A percentile compares a stretch with the other conserved stretches of the same genome.
These are phyloP conservation scores for Penicillium concentricum DNA, from an alignment of 2,329 filamentous ascomycete genomes.

Conservation along the genomic window DNA sequence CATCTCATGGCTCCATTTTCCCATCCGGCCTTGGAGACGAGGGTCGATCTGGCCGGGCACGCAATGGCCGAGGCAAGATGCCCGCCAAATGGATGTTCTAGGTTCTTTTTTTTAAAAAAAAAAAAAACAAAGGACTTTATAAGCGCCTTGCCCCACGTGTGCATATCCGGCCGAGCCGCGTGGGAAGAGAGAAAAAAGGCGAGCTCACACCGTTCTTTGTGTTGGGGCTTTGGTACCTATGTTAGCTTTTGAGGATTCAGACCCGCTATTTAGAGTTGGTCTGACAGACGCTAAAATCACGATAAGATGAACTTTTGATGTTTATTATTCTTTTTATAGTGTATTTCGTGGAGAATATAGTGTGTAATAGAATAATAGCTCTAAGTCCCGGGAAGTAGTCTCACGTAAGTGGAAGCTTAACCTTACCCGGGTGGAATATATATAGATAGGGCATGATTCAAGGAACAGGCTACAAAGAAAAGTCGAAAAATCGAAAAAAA, in stretches of 20 bases:
- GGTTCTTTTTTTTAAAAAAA: background rate
- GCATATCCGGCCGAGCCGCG: slow-evolving; percentile 13
- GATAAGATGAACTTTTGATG: slow-evolving; percentile 19
- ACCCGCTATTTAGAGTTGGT: slow-evolving; percentile 26
- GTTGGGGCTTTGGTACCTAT: background rate
- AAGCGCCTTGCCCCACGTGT: slow-evolving; percentile 10
- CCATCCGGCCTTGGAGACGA: slow-evolving; percentile 36
- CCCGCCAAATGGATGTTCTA: background rate
- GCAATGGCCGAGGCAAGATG: slow-evolving; percentile 19
- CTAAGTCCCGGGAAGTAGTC: background rate
- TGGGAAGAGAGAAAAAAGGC: background rate
- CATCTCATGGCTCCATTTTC: slow-evolving; percentile 29
- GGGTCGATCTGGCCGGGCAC: slow-evolving; percentile 20
- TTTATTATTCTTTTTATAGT: background rate
- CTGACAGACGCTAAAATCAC: slow-evolving; percentile 24
- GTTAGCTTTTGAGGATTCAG: background rate
- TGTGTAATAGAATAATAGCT: too few species aligned
- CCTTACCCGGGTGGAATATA: background rate
- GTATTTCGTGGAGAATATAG: too few species aligned
- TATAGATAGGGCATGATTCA: too few species aligned
- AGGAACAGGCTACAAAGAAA: too few species aligned
- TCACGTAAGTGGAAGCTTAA: background rate
- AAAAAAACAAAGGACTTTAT: background rate
- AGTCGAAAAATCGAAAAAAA: too few species aligned
- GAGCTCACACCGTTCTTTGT: slow-evolving; percentile 21